Evolutionary conservation across 805 yeast genomes (phyloP).

Genomic region (Saccharomycopsis oosterbeekiorum): DNA sequence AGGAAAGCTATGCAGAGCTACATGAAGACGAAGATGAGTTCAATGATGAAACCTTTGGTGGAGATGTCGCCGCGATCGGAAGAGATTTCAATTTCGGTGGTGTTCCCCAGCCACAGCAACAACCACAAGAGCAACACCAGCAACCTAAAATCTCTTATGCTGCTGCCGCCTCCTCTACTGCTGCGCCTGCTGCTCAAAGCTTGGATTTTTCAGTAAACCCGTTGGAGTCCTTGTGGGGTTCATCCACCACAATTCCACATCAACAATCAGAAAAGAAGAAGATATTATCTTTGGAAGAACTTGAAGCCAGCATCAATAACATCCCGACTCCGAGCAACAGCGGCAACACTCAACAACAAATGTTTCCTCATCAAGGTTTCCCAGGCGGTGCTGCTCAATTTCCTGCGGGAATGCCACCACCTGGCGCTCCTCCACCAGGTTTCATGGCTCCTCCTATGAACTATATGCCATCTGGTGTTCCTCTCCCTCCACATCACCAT

Average conservation of each 20-base stretch:
- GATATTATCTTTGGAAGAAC: slow-evolving; percentile 67
- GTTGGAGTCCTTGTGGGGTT: slow-evolving; percentile 63
- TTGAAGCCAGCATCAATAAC: slow-evolving; percentile 57
- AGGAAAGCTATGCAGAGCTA: slow-evolving; percentile 73
- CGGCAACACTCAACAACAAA: slow-evolving; percentile 22
- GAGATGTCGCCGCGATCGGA: slow-evolving; percentile 35
- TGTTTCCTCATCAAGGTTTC: slow-evolving; percentile 24
- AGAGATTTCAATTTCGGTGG: slow-evolving; percentile 58
- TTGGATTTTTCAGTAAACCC: slow-evolving; percentile 45
- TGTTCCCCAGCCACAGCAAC: slow-evolving; percentile 22
- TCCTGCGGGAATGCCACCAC: slow-evolving; percentile 17
- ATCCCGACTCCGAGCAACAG: slow-evolving; percentile 16
- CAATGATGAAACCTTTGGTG: slow-evolving; percentile 74
- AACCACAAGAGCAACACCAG: slow-evolving; percentile 18
- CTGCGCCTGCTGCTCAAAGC: slow-evolving; percentile 25
- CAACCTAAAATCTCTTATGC: slow-evolving; percentile 33
- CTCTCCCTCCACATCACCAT: not conserved
- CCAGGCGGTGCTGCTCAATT: slow-evolving; percentile 19
- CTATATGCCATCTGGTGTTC: not conserved
- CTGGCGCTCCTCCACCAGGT: slow-evolving; percentile 20
- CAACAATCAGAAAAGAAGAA: slow-evolving; percentile 26
- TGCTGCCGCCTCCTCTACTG: slow-evolving; percentile 30
- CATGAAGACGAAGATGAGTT: slow-evolving; percentile 68
- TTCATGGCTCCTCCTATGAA: not conserved
- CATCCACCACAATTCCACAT: slow-evolving; percentile 20